A percentile compares a stretch with the other conserved stretches of the same genome.
These are phyloP conservation scores for Nemania diffusa DNA, from an alignment of 2,329 filamentous ascomycete genomes.

Conservation along the genomic window DNA sequence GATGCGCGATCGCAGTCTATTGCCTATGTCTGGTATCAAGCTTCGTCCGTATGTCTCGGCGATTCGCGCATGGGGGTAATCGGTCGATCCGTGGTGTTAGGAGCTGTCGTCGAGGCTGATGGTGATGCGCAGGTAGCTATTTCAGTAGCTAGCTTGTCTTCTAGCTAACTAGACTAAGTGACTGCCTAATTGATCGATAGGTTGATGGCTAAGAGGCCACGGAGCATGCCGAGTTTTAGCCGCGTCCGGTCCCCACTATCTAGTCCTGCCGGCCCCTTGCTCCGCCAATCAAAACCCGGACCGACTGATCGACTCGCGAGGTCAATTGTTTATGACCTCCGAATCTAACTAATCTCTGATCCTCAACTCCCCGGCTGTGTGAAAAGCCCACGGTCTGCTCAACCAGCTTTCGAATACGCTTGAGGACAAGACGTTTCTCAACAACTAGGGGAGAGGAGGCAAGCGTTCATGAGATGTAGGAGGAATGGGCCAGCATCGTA, in stretches of 20 bases:
- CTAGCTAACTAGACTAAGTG: conserved; percentile 9
- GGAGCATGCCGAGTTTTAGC: conserved; percentile 47
- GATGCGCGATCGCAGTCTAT: not conserved
- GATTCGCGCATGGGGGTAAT: not conserved
- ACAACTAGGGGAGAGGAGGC: too few species aligned
- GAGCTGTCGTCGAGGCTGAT: conserved; percentile 23
- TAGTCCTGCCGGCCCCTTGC: too few species aligned
- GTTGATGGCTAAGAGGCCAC: conserved; percentile 43
- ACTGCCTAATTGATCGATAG: conserved; percentile 21
- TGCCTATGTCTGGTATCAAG: not conserved
- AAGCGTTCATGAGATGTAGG: too few species aligned
- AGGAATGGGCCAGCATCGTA: too few species aligned
- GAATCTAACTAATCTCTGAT: too few species aligned
- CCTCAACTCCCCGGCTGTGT: too few species aligned
- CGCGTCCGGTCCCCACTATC: conserved; percentile 26
- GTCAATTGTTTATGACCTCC: too few species aligned
- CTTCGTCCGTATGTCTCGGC: not conserved
- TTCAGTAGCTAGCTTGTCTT: not conserved
- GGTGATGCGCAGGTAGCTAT: not conserved
- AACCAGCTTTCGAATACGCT: too few species aligned
- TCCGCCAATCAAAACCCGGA: too few species aligned
- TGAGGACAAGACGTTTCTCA: too few species aligned
- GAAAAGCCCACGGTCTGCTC: too few species aligned
- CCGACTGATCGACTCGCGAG: too few species aligned
- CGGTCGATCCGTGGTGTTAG: conserved; percentile 21